Evolutionary conservation across 1,284 basidiomycete genomes (phyloP).

Genomic region (Takashimella tepidaria): DNA sequence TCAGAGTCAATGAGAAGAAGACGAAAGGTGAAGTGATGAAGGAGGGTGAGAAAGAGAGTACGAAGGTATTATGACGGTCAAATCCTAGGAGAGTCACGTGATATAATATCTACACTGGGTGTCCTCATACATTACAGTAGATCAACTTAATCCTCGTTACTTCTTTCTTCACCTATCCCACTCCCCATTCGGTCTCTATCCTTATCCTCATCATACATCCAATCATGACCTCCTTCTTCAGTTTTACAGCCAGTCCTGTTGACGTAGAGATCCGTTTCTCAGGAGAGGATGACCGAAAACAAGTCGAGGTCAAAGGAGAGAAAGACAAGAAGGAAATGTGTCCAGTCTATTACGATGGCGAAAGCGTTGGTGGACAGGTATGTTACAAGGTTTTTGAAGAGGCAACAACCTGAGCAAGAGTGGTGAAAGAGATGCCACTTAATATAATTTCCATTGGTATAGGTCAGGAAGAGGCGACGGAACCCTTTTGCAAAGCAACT

Average conservation of each 20-base stretch:
- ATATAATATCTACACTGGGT: no score
- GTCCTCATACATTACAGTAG: no score
- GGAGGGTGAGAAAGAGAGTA: no score
- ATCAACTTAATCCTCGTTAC: not conserved
- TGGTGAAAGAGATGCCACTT: not conserved
- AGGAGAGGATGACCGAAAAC: slow-evolving; percentile 79
- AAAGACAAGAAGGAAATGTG: slow-evolving; percentile 75
- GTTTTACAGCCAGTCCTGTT: slow-evolving; percentile 71
- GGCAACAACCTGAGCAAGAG: no score
- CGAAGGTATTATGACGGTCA: no score
- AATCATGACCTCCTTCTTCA: slow-evolving; percentile 62
- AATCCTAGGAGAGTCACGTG: no score
- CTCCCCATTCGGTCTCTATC: not conserved
- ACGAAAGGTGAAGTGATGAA: no score
- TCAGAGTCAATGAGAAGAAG: no score
- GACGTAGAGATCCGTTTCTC: slow-evolving; percentile 87
- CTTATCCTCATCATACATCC: not conserved
- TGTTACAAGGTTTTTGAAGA: slow-evolving; percentile 37
- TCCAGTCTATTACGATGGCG: slow-evolving; percentile 94
- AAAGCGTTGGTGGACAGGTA: slow-evolving; percentile 80
- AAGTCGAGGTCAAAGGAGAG: slow-evolving; percentile 58
- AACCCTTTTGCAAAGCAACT: not conserved
- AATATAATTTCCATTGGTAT: not conserved
- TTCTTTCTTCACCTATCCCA: not conserved
- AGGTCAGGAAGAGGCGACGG: no score